A percentile compares a stretch with the other conserved stretches of the same genome.
These are phyloP conservation scores for Batrachochytrium dendrobatidis DNA, from an alignment of 371 early-diverging fungal genomes.

Conservation along the genomic window DNA sequence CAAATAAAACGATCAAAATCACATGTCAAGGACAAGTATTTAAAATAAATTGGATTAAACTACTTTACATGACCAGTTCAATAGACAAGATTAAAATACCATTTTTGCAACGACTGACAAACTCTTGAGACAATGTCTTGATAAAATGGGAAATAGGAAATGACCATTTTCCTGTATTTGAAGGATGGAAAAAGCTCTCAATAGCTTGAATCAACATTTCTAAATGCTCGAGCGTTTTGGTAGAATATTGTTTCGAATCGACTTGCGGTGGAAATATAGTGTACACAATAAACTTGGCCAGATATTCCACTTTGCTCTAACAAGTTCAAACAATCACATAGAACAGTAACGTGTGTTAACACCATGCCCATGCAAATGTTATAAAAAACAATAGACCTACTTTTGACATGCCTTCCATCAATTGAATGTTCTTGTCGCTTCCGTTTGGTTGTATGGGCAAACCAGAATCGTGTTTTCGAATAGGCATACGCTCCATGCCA, in stretches of 20 bases:
- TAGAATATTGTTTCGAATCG: not conserved
- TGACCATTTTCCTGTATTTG: conserved; percentile 80
- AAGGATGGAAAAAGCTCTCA: conserved; percentile 84
- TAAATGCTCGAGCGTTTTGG: conserved; percentile 49
- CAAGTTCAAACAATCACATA: not conserved
- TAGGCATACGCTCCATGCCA: conserved; percentile 8
- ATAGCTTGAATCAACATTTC: conserved; percentile 70
- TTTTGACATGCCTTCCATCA: conserved; percentile 1
- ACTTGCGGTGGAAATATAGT: conserved; percentile 39
- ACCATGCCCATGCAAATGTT: not conserved
- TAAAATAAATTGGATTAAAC: not conserved
- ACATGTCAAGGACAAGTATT: not conserved
- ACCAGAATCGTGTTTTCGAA: not conserved
- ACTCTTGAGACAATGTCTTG: conserved; percentile 52
- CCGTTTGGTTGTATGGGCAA: not conserved
- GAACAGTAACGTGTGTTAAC: not conserved
- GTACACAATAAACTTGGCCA: conserved; percentile 71
- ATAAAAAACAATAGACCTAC: not conserved
- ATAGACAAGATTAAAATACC: no score
- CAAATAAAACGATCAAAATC: not conserved
- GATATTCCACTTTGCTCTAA: conserved; percentile 45
- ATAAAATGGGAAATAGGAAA: conserved; percentile 55
- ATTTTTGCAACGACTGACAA: conserved; percentile 45
- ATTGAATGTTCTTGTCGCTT: not conserved
- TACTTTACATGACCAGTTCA: no score